Evolutionary conservation across 2,329 filamentous ascomycete genomes (phyloP), one percentile per base, ranked within the genome.

Genomic region (Ceratocystis harringtonii): DNA sequence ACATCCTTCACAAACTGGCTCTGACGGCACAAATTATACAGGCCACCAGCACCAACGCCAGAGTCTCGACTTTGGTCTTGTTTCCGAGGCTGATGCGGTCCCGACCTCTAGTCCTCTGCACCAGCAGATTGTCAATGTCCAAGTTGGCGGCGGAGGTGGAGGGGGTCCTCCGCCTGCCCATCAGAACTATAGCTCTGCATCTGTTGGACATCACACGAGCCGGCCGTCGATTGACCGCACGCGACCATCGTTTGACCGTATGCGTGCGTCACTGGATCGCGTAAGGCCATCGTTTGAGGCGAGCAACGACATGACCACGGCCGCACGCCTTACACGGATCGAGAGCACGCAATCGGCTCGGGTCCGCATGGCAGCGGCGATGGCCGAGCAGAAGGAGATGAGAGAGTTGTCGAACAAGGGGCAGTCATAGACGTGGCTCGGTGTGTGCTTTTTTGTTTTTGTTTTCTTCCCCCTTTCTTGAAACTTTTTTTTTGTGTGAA

Each of bases 11-110:
- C 90, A 95, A 73, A 95, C 92, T 70, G 90, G 91, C 68, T 96
- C 92, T 76, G 92, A 96, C 75, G 92, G 90, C 68, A 96, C 94
- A 62, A 92, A 95, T 71, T 95, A 91, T 74, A 95, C 90, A 25
- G 78, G 81, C 62, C 83, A 84, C 70, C 81, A 85, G 68, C 77
- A 79, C 41, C 58, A 67, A 22, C 66, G 66, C 55, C 66, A 67
- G 43, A 65, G 62, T 41, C 57, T 67, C 28, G 66, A 67, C 30
- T 67, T 67, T 30, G 66, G 66, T 15, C 45, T 67, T 28, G 50
- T 44, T 15, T 65, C 66, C 8, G 62, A 67, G n/a, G 60, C 48
- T 5, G 63, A 57, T 19, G 28, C 66, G 17, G 63, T 65, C 3
- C 66, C 66, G n/a, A 62, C n/a, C 12, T 4, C 48, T 25, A 32